phyloP scores from a whole-genome alignment of 2,329 filamentous ascomycete species.

The Boeremia exigua region DNA sequence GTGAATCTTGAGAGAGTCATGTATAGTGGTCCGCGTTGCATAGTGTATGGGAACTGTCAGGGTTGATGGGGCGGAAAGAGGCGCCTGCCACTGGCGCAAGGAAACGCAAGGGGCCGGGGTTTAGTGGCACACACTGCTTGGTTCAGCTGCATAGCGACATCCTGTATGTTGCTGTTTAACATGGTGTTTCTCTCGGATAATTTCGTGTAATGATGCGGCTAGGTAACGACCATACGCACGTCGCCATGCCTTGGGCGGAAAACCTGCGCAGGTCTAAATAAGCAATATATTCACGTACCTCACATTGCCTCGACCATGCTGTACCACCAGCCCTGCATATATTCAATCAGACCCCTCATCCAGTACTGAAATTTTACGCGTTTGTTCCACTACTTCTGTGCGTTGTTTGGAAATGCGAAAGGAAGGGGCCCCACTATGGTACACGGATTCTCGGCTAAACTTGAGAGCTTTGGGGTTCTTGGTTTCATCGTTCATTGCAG shows the following conservation, averaged over 20 bases:
- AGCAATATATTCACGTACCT: conserved; percentile 5
- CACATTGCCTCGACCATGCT: neutral
- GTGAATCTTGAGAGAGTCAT: conserved; percentile 25
- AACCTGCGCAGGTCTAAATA: conserved; percentile 5
- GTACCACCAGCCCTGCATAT: neutral
- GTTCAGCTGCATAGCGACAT: conserved; percentile 15
- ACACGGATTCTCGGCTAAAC: conserved; percentile 9
- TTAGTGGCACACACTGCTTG: conserved; percentile 19
- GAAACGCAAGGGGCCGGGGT: conserved; percentile 21
- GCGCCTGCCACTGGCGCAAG: conserved; percentile 10
- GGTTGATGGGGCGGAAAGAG: conserved; percentile 14
- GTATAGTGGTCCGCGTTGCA: conserved; percentile 32
- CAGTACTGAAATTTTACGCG: neutral
- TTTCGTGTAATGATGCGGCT: conserved; percentile 11
- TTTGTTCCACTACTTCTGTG: neutral
- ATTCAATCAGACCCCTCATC: neutral
- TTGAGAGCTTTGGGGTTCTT: conserved; percentile 1
- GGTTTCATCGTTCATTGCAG: conserved; percentile 8
- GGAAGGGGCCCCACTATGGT: neutral
- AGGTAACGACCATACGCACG: neutral
- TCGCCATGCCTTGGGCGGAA: conserved; percentile 1
- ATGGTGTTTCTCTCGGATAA: conserved; percentile 6
- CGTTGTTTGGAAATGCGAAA: neutral
- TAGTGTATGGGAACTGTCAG: conserved; percentile 20
- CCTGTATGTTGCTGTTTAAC: neutral